These are phyloP conservation scores for Leucocoprinus sp. DNA, from an alignment of 768 basidiomycete species.

Conservation along the genomic window DNA sequence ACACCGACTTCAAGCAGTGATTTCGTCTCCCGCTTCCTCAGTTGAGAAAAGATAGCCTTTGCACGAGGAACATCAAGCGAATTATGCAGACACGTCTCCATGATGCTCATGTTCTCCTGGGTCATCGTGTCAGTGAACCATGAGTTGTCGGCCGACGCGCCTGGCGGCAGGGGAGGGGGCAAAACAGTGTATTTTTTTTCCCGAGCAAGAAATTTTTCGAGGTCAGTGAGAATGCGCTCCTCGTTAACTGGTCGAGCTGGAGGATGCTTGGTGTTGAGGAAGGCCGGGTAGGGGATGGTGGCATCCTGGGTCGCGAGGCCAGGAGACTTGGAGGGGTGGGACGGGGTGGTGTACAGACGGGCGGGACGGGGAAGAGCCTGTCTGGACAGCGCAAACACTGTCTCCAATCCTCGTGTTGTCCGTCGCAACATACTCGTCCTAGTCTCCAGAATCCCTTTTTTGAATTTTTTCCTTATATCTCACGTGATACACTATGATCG, in stretches of 20 bases:
- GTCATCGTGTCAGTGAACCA: conserved; percentile 60
- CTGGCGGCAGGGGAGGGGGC: conserved; percentile 60
- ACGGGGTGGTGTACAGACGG: conserved; percentile 61
- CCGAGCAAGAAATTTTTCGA: conserved; percentile 40
- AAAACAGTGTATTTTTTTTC: conserved; percentile 45
- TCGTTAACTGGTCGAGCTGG: conserved; percentile 5
- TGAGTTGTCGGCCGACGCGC: too few relatives aligned
- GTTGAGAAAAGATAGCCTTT: conserved; percentile 56
- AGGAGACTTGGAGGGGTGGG: conserved; percentile 46
- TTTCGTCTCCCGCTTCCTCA: conserved; percentile 33
- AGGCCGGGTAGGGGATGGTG: conserved; percentile 26
- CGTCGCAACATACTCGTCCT: conserved; percentile 41
- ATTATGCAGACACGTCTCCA: conserved; percentile 77
- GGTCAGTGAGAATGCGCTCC: conserved; percentile 22
- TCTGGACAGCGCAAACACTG: conserved; percentile 51
- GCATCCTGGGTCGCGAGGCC: conserved; percentile 41
- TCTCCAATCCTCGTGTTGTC: conserved; percentile 30
- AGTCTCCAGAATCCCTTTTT: too few relatives aligned
- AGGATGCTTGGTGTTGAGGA: conserved; percentile 4
- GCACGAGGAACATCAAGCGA: conserved; percentile 73
- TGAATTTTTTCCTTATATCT: too few relatives aligned
- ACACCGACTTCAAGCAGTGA: conserved; percentile 34
- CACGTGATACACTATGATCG: too few relatives aligned
- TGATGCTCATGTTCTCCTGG: conserved; percentile 66
- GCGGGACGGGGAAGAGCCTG: conserved; percentile 63